Base-by-base conservation (phyloP, 306 rosid species). In the Cajanus cajan region DNA sequence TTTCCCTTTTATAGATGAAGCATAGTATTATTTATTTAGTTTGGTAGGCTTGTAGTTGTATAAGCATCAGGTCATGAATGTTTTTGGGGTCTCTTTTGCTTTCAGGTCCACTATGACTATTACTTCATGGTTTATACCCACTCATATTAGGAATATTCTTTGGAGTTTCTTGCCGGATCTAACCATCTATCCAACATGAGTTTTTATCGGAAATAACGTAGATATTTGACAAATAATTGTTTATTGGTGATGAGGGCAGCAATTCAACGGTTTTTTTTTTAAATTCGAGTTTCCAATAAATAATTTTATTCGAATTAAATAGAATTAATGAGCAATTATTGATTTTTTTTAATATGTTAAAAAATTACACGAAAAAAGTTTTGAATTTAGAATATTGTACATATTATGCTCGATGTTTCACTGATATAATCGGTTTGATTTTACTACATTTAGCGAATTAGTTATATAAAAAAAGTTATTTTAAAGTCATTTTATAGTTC, bases 121-220 rank as follows among this genome's bases (percentile, higher is more conserved):
- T 40, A 1, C 37, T 68, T 68, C 18, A 22, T 61, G 55, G 76
- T 82, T 76, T 67, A 81, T 78, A 21, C 88, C 79, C 8, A 44
- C 1, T 74, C 45, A 59, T 52, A 62, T 36, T 41, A 74, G 39
- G 84, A 78, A 82, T 85, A 78, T 85, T 82, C 80, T 70, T 83
- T 47, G 0, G 4, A 55, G 40, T 68, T 57, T 47, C 39, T 44
- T 47, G 73, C 37, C 19, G 69, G 62, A 48, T 48, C 52, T 48
- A 69, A 11, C 50, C 40, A 70, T 61, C 79, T 16, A 25, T 58
- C 43, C 12, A 5, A 6, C 67, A 31, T 58, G 1, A 28, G 21
- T 11, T 6, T 31, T 61, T 31, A 19, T 61, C 12, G 10, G 6
- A 4, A 31, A 6, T 28, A 8, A 36, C 6, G 47, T 34, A 15